phyloP scores from a whole-genome alignment of 352 stramenopile species.

The Phytopythium oedochilum region DNA sequence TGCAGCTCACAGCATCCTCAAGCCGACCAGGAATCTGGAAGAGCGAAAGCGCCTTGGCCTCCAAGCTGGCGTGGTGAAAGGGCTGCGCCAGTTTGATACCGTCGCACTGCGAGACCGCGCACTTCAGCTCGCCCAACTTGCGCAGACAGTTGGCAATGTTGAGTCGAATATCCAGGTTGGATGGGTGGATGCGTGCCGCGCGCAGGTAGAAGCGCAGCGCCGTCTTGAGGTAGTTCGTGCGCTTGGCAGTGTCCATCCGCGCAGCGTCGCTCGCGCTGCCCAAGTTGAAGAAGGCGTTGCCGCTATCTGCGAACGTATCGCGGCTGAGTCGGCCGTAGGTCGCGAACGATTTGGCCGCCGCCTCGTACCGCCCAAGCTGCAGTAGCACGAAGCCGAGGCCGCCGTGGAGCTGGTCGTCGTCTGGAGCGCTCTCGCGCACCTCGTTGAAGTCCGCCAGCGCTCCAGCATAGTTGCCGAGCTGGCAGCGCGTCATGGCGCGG shows the following conservation, averaged over 20 bases:
- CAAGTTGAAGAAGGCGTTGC: slow-evolving; percentile 75
- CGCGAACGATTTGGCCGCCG: slow-evolving; percentile 57
- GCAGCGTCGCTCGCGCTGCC: slow-evolving; percentile 21
- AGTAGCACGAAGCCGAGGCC: slow-evolving; percentile 60
- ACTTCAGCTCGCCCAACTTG: slow-evolving; percentile 29
- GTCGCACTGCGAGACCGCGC: slow-evolving; percentile 54
- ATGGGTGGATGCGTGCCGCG: slow-evolving; percentile 52
- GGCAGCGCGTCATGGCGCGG: slow-evolving; percentile 55
- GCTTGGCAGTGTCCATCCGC: slow-evolving; percentile 32
- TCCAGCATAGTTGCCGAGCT: slow-evolving; percentile 44
- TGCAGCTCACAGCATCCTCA: slow-evolving; percentile 43
- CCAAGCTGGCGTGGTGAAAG: slow-evolving; percentile 41
- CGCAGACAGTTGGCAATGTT: slow-evolving; percentile 69
- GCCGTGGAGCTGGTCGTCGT: slow-evolving; percentile 68
- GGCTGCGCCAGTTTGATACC: slow-evolving; percentile 32
- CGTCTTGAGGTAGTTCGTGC: slow-evolving; percentile 34
- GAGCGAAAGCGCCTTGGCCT: slow-evolving; percentile 58
- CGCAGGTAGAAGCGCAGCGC: slow-evolving; percentile 70
- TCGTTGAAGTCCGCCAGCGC: slow-evolving; percentile 63
- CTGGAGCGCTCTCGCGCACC: slow-evolving; percentile 53
- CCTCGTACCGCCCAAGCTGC: slow-evolving; percentile 63
- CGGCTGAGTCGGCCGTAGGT: slow-evolving; percentile 51
- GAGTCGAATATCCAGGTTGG: slow-evolving; percentile 50
- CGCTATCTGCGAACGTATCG: slow-evolving; percentile 68
- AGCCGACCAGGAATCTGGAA: slow-evolving; percentile 36